Conservation (phyloP, 179 eudicot genomes). For the Drosera spatulata region DNA sequence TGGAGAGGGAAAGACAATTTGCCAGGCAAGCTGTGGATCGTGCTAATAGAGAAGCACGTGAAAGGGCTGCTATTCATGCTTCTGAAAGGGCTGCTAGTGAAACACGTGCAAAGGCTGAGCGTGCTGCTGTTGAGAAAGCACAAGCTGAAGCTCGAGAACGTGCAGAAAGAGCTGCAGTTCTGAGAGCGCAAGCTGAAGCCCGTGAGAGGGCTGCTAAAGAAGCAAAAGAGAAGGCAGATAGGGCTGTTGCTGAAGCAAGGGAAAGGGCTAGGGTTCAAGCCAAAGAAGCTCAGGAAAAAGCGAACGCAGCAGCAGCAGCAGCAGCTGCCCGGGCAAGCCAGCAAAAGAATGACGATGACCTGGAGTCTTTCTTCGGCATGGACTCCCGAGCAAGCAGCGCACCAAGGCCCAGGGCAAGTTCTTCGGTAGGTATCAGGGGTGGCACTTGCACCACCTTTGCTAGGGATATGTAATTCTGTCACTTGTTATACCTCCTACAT, state of each 20-base stretch:
- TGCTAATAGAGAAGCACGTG: constrained; percentile 4
- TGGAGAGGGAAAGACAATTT: constrained; percentile 52
- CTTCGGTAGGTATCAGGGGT: constrained; percentile 39
- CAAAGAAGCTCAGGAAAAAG: constrained; percentile 53
- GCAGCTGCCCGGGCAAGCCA: constrained; percentile 50
- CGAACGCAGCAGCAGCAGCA: constrained; percentile 54
- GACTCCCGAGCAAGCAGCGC: constrained; percentile 79
- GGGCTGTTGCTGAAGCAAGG: constrained; percentile 71
- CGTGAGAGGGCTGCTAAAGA: constrained; percentile 88
- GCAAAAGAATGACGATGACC: constrained; percentile 65
- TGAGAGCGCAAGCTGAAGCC: constrained; percentile 85
- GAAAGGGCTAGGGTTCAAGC: constrained; percentile 58
- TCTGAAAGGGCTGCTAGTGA: constrained; percentile 89
- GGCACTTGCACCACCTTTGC: not conserved
- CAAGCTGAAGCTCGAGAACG: constrained; percentile 82
- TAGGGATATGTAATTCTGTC: not conserved
- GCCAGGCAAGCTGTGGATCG: constrained; percentile 67
- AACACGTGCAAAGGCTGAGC: constrained; percentile 63
- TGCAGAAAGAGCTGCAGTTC: constrained; percentile 74
- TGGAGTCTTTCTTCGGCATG: constrained; percentile 74
- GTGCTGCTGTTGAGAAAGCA: constrained; percentile 70
- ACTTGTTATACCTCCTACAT: not conserved
- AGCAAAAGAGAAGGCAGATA: constrained; percentile 74
- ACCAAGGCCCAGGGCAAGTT: constrained; percentile 57
- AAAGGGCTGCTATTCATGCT: constrained; percentile 94